These are phyloP conservation scores for Galium porrigens DNA, from an alignment of 305 asterid species.

Conservation along the genomic window DNA sequence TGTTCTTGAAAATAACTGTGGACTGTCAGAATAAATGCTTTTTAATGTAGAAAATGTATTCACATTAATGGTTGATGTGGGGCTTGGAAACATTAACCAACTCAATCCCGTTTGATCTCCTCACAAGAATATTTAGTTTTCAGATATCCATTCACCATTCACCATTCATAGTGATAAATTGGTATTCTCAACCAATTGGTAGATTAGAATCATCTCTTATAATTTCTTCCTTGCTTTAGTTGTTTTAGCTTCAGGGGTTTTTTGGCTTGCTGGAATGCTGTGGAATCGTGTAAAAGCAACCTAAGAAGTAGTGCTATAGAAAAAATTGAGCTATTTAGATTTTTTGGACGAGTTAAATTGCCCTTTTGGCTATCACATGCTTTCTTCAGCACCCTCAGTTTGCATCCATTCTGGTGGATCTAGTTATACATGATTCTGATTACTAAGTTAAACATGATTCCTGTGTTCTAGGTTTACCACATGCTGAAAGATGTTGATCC, in stretches of 20 bases:
- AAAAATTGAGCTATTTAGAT: background rate
- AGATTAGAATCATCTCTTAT: background rate
- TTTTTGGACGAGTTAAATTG: background rate
- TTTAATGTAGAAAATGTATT: background rate
- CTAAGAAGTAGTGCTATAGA: too few relatives aligned
- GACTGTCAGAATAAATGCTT: background rate
- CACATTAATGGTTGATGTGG: background rate
- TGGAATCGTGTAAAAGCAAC: background rate
- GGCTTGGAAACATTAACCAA: background rate
- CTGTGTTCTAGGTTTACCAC: constrained; percentile 44
- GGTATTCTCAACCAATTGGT: background rate
- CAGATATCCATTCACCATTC: background rate
- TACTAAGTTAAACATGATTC: constrained; percentile 10
- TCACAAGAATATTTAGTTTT: background rate
- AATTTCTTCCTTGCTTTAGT: background rate
- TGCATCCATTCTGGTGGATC: constrained; percentile 6
- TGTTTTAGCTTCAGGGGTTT: background rate
- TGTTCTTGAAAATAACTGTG: background rate
- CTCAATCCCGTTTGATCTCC: background rate
- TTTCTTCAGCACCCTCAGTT: background rate
- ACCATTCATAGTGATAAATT: background rate
- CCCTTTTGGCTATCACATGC: background rate
- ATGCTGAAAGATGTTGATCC: constrained; percentile 61
- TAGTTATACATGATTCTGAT: background rate
- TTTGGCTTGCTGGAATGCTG: background rate